Percentiles rank a stretch among this genome's conserved stretches.
Evolutionary conservation across 2,329 filamentous ascomycete genomes (phyloP).

Genomic region (Diaporthe sp.): DNA sequence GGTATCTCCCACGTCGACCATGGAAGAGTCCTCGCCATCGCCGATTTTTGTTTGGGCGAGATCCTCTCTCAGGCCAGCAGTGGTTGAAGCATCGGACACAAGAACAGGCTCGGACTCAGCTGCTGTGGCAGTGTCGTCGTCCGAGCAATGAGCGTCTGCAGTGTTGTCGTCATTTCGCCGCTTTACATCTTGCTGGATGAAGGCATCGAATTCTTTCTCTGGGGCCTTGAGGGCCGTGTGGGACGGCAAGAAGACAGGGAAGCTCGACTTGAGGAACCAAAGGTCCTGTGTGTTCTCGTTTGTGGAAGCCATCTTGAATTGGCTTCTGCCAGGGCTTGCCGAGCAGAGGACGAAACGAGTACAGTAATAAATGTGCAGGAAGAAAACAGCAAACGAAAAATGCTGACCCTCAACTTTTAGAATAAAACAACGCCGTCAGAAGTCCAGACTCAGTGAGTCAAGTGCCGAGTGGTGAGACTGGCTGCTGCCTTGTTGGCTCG

Average conservation of each 20-base stretch:
- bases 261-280: conserved; percentile 56
- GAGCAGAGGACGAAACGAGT: neutral
- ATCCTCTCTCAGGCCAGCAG: conserved; percentile 36
- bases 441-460: neutral
- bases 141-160: conserved; percentile 28
- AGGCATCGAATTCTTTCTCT: conserved; percentile 50
- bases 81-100: conserved; percentile 31
- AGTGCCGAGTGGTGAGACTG: neutral
- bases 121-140: neutral
- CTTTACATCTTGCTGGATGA: conserved; percentile 46
- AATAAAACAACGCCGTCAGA: neutral
- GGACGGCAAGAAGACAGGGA: conserved; percentile 54
- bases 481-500: conserved; percentile 18
- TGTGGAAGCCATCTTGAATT: conserved; percentile 25
- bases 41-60: conserved; percentile 29
- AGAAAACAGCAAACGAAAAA: neutral
- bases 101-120: conserved; percentile 37
- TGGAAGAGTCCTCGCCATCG: neutral
- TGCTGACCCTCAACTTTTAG: neutral
- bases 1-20: neutral
- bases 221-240: conserved; percentile 51
- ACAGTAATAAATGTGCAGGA: neutral
- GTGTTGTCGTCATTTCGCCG: neutral
- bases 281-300: conserved; percentile 35
- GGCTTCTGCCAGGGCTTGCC: neutral